Evolutionary conservation across 192 early-diverging fungal species (phyloP), one percentile per base, ranked within the genome.

Genomic region (Chytriomyces sp.): DNA sequence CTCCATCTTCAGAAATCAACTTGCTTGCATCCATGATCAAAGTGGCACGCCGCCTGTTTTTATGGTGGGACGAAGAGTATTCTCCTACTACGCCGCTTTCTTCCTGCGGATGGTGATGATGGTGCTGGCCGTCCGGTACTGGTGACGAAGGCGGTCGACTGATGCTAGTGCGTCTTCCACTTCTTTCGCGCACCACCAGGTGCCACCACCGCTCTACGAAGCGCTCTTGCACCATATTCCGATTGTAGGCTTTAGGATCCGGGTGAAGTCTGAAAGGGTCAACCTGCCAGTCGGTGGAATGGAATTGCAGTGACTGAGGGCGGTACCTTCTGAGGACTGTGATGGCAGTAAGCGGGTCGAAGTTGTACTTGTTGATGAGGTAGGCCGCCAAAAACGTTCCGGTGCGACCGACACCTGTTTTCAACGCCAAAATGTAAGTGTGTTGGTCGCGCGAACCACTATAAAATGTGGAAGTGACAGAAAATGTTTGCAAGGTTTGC

Each of bases 231-330:
- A 80, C 52, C 40, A 72, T 62, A 38, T 82, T 82, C 19, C 73
- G 63, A 14, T 64, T 57, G 65, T 80, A 82, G 19, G 56, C 41
- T 36, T 77, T 69, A 3, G 69, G 69, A 19, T 77, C 57, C 14
- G 55, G 55, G 32, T 64, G 69, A 14, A 70, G 40, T 22, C 73
- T 26, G 56, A 84, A 84, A 4, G 83, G 83, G 14, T 80, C 74
- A 17, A 60, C 39, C 36, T 74, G 78, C 83, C 83, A 85, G 56
- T 82, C 83, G 5, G 61, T 74, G 17, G 58, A n/a, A 54, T 79
- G 73, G 32, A 82, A 85, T 60, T 83, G 78, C 65, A 85, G 52
- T n/a, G 72, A 75, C 67, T 85, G 83, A 5, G 83, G 83, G 25
- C 83, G 75, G 49, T 74, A 55, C 8, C 39, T 39, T 4, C 83